Base-by-base conservation (phyloP, 2,329 filamentous ascomycete species). In the Raffaelea ambrosiae region DNA sequence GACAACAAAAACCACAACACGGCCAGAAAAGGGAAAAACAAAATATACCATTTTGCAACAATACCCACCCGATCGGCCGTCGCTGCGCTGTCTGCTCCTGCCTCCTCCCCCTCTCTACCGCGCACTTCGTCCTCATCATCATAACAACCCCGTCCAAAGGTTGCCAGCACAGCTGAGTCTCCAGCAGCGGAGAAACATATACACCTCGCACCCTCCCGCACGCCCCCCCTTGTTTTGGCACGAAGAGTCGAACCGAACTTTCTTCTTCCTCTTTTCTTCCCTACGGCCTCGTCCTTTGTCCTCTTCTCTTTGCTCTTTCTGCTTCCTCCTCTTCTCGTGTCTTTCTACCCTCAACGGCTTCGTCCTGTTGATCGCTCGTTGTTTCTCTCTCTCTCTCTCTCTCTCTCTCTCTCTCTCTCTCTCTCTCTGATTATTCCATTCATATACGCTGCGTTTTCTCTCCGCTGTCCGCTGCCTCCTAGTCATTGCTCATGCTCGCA, bases 1-100 rank as follows among this genome's bases (percentile, higher is more conserved):
- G 29, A 39, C 26, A 40, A 21, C n/a, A 48, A 33, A 48, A 43
- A 31, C 43, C 36, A 43, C 41, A 44, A 44, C 42, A 35, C 23
- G 22, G 20, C 22, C 22, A 40, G 43, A 26, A 48, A 44, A 16
- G 31, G 29, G 18, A 22, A 14, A 42, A 43, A 5, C 5, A 14
- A 44, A 40, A 22, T 42, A 26, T 35, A 31, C 11, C 26, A 29
- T 29, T 29, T 29, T 13, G 35, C 5, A 38, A n/a, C 35, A 16
- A 16, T 16, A 33, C 29, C 35, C 16, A n/a, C 35, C 5, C 9
- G 21, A 20, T 19, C 36, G 18, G 36, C 16, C 5, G 19, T 39
- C 4, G 8, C 21, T 39, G 14, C 18, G 19, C 36, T 5, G 19
- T 39, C 35, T 38, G 14, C 18, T 38, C 35, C 35, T n/a, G n/a